Evolutionary conservation across 129 eudicot genomes (phyloP), one percentile per base, ranked within the genome.

Genomic region (Pulicaria dysenterica): DNA sequence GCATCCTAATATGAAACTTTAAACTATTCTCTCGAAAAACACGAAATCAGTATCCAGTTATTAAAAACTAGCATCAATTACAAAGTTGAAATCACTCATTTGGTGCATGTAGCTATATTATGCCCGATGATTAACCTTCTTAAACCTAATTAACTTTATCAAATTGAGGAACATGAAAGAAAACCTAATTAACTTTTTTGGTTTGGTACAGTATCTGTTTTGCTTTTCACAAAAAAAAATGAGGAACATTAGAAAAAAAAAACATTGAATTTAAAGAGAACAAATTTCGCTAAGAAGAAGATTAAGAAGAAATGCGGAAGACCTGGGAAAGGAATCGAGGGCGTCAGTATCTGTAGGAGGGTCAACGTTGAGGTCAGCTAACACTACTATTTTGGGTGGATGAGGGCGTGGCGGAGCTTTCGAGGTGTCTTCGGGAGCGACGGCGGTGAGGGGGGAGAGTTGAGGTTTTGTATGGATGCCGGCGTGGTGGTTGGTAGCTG

Each of bases 331-430:
- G 19, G 85, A 69, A 68, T 87, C 87, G n/a, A 69, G 51, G 75
- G 79, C 62, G 49, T 88, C 95, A 40, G 80, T n/a, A 34, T 91
- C 92, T 49, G 88, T 85, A 46, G 95, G 97, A 64, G 95, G 97
- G 88, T 91, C 97, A 82, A 82, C 90, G 85, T 91, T 91, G 60
- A 91, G 88, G 86, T 91, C 97, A 67, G 96, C 91, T 15, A 90
- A 43, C 12, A 90, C 88, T 40, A 84, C 76, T 36, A 77, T 62
- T 81, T 82, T 90, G 16, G 82, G 79, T 53, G 78, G 79, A 19
- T 61, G 75, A 5, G 66, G 72, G 48, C 79, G 82, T 8, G 74
- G 64, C 57, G 73, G 83, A 50, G 74, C 8, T 51, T 70, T 66
- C 6, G 76, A 72, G 63, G 5, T 65, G 9, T 80, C 82, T 50